A percentile compares a stretch with the other conserved stretches of the same genome.
Conservation (phyloP, 768 basidiomycete genomes). For the Butyriboletus loyo region DNA sequence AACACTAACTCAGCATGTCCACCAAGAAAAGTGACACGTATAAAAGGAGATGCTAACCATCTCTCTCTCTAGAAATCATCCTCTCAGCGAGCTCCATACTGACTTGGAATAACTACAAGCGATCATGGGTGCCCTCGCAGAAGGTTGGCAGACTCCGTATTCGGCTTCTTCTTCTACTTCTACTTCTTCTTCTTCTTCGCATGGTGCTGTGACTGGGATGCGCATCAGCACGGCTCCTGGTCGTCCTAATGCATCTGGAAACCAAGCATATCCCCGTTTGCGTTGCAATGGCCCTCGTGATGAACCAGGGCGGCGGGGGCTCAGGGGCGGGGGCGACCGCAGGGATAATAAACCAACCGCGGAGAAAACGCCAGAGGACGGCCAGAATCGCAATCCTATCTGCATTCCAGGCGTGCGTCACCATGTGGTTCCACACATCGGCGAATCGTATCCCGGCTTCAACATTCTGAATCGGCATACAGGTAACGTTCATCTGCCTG, state of each 20-base stretch:
- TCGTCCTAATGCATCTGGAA: accelerated
- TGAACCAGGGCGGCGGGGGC: neutral
- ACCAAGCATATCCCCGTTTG: neutral
- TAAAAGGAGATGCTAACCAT: accelerated
- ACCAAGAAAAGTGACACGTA: no score
- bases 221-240: neutral
- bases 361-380: neutral
- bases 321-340: neutral
- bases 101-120: neutral
- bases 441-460: neutral
- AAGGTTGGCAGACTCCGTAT: neutral
- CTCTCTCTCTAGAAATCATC: neutral
- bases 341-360: neutral
- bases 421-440: neutral
- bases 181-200: no score
- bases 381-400: neutral
- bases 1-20: neutral
- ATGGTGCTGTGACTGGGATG: neutral
- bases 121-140: slow-evolving; percentile 1
- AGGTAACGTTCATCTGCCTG: slow-evolving; percentile 2
- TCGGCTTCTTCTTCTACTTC: no score
- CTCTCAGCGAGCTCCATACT: neutral
- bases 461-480: neutral
- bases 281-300: neutral
- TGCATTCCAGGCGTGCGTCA: no score